A percentile compares a stretch with the other conserved stretches of the same genome.
Evolutionary conservation across 257 asterid genomes (phyloP).

Genomic region (Solanum corneliomulleri): DNA sequence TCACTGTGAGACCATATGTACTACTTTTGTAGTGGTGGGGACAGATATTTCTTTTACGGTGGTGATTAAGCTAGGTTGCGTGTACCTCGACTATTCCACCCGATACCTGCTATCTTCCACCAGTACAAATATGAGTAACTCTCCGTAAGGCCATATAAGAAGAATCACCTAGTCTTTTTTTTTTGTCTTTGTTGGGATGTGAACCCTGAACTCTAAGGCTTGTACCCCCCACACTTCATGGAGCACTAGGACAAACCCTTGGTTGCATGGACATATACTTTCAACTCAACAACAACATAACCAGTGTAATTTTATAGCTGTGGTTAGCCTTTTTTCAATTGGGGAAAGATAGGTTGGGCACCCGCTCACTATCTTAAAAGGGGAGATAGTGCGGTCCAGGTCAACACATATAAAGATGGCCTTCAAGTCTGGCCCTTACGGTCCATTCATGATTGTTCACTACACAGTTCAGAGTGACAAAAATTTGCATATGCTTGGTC

Average conservation of each 20-base stretch:
- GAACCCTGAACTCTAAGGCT: neutral
- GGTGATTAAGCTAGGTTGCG: neutral
- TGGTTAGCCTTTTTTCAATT: neutral
- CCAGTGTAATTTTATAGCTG: neutral
- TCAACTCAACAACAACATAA: neutral
- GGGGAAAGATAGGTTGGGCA: neutral
- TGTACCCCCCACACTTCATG: neutral
- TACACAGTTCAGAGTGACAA: neutral
- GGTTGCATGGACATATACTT: neutral
- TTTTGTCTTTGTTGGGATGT: neutral
- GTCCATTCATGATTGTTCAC: neutral
- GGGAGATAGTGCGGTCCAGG: neutral
- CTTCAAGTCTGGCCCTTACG: neutral
- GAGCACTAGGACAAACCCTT: neutral
- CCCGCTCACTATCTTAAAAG: neutral
- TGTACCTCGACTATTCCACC: neutral
- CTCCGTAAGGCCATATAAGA: neutral
- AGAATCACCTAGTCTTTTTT: neutral
- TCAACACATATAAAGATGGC: neutral
- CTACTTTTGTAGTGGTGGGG: neutral
- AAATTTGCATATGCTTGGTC: neutral
- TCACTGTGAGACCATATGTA: neutral
- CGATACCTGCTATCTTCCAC: neutral
- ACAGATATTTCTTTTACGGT: neutral
- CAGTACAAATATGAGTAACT: neutral